Base-by-base conservation (phyloP, 805 yeast genomes). In the Tetrapisispora phaffii region DNA sequence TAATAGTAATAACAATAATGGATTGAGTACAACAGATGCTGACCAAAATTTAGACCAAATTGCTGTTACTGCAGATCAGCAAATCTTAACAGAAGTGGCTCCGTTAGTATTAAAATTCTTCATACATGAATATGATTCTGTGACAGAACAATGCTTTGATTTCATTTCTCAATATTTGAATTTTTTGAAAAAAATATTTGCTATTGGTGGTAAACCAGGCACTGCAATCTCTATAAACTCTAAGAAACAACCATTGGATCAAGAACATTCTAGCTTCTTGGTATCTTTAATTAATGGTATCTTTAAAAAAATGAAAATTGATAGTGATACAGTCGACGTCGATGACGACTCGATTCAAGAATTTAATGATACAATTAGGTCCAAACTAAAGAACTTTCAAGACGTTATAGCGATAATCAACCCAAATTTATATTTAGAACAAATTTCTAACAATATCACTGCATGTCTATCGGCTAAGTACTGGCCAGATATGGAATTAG, bases 401-500 rank as follows among this genome's bases (percentile, higher is more conserved):
- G 97, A 93, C 54, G 79, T 87, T 23, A 79, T 93, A 42, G 80
- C 79, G 7, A 60, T 72, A 7, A 74, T 77, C 39, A 75, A 73
- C 48, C 80, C 84, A 24, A 75, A 74, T 22, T 64, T 86, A 42
- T 85, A 75, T 59, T 56, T 81, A 34, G 79, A 79, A 29, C 76
- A 74, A 24, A 66, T 83, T 28, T 74, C 84, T 2, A 61, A 67
- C n/a, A 75, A 85, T 39, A 78, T 55, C 64, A 71, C 52, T 68
- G 75, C 17, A 53, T 75, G 42, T 66, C 70, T 56, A 59, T 58
- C 48, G 2, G 53, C 56, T 21, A 53, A 51, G 7, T 77, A 80
- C 51, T 89, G 97, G 97, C 77, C 87, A 59, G 77, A 75, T 23
- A 71, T 86, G 34, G 99, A 93, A 64, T 72, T 93, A 50, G 97